Evolutionary conservation across 164 flowering plant species (phyloP).

Genomic region (Stephania yunnanensis): DNA sequence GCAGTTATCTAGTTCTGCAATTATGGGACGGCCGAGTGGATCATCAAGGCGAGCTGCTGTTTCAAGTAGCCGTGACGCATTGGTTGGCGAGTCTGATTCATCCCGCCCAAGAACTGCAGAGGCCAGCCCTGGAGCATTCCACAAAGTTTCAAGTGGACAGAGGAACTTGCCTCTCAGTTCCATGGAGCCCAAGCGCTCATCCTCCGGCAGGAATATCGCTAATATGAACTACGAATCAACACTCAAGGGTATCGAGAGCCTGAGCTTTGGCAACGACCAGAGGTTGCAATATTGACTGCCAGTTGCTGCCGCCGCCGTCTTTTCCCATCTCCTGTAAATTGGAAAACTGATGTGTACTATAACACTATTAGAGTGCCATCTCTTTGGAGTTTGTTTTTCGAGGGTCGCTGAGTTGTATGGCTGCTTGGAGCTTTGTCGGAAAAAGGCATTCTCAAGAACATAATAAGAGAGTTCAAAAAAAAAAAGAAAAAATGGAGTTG

Average conservation of each 20-base stretch:
- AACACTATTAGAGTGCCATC: slow-evolving; percentile 18
- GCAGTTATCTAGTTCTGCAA: slow-evolving; percentile 55
- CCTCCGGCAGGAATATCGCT: slow-evolving; percentile 49
- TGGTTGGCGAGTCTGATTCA: slow-evolving; percentile 45
- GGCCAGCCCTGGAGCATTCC: slow-evolving; percentile 59
- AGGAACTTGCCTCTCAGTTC: slow-evolving; percentile 53
- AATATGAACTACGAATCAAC: slow-evolving; percentile 60
- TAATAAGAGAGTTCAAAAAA: slow-evolving; percentile 1
- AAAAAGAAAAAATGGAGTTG: neutral
- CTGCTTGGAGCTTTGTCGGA: slow-evolving; percentile 1
- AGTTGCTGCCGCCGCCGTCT: neutral
- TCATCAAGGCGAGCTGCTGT: slow-evolving; percentile 67
- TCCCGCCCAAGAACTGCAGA: slow-evolving; percentile 60
- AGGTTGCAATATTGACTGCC: slow-evolving; percentile 39
- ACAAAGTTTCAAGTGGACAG: slow-evolving; percentile 50
- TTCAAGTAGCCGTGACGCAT: slow-evolving; percentile 63
- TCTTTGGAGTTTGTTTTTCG: slow-evolving; percentile 14
- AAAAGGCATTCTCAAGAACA: neutral
- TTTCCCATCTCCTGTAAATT: slow-evolving; percentile 25
- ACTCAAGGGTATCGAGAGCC: slow-evolving; percentile 72
- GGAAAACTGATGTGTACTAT: slow-evolving; percentile 17
- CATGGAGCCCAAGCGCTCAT: slow-evolving; percentile 50
- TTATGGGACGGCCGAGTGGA: slow-evolving; percentile 64
- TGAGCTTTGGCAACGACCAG: slow-evolving; percentile 65
- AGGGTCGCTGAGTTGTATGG: slow-evolving; percentile 16